Base-by-base conservation (phyloP, 441 rosid genomes). In the Mallotus japonicus region DNA sequence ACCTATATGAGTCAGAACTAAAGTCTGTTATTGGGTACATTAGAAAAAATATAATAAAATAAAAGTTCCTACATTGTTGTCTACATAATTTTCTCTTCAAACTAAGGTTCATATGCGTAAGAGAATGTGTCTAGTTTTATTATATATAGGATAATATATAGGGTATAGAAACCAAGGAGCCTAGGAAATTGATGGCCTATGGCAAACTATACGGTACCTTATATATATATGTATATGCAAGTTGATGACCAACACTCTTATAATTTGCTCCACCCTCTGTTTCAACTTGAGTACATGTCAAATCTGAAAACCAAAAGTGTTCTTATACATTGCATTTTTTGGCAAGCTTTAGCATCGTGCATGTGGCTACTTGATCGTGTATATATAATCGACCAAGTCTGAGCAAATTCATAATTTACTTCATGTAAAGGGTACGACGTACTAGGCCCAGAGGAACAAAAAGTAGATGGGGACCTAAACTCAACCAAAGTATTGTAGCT, bases 1-100 rank as follows among this genome's bases (percentile, higher is more conserved):
- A 59, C 67, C 66, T 15, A 44, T 22, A 17, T 64, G 47, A 72
- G 66, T 74, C 76, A 50, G 71, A 49, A 70, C 49, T 63, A 58
- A 37, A 63, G 40, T 24, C 22, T 63, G 73, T 66, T 22, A 71
- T 58, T 53, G 60, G 44, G 70, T 28, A 60, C 42, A 19, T 44
- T 44, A 44, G 1, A 7, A 44, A 44, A 44, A 44, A 44, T 44
- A 44, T 3, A 37, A 37, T 44, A 44, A 37, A 37, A 37, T 8
- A 44, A 44, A 10, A 44, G 12, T 44, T 44, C 49, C 12, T 44
- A 10, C 40, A 37, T 44, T 5, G 49, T 44, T 44, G 49, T 44
- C 2, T 44, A 63, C 42, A 40, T 9, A 6, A n/a, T 42, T 42
- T 62, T 58, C 17, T 44, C 44, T 60, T 47, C 10, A 47, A 71